phyloP scores from a whole-genome alignment of 2,329 filamentous ascomycete species.

The Aureobasidium sp. region DNA sequence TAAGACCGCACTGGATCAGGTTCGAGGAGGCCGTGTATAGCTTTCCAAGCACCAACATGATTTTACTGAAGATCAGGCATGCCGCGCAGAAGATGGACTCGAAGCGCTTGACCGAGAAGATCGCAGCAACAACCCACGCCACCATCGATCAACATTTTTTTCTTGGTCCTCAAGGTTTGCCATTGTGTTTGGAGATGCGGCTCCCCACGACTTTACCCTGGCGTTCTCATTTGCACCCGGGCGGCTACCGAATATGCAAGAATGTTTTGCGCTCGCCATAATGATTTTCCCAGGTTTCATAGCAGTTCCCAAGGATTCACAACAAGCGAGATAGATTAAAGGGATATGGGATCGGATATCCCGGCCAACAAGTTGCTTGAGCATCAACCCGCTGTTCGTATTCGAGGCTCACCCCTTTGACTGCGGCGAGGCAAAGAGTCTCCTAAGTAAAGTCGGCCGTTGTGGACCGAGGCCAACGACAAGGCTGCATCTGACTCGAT shows the following conservation, averaged over 20 bases:
- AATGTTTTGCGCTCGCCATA: neutral
- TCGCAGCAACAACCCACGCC: neutral
- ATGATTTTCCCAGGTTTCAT: conserved; percentile 13
- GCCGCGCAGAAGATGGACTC: neutral
- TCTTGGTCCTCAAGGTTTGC: conserved; percentile 1
- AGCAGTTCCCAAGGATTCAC: neutral
- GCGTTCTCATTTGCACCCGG: neutral
- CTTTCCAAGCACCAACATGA: neutral
- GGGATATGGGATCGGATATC: neutral
- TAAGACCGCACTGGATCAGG: neutral
- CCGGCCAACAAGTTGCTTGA: neutral
- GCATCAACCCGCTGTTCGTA: neutral
- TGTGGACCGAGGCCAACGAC: conserved; percentile 9
- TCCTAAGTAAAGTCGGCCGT: conserved; percentile 1
- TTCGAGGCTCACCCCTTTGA: neutral
- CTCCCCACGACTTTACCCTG: neutral
- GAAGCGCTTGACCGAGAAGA: neutral
- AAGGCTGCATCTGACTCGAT: conserved; percentile 6
- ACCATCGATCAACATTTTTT: neutral
- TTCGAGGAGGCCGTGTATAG: neutral
- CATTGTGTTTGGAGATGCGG: conserved; percentile 4
- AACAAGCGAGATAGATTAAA: conserved; percentile 15
- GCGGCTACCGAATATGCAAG: conserved; percentile 6
- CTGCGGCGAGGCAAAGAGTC: neutral
- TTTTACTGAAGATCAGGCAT: neutral